These are phyloP conservation scores for Zalaria sp. DNA, from an alignment of 2,329 filamentous ascomycete species.

Conservation along the genomic window DNA sequence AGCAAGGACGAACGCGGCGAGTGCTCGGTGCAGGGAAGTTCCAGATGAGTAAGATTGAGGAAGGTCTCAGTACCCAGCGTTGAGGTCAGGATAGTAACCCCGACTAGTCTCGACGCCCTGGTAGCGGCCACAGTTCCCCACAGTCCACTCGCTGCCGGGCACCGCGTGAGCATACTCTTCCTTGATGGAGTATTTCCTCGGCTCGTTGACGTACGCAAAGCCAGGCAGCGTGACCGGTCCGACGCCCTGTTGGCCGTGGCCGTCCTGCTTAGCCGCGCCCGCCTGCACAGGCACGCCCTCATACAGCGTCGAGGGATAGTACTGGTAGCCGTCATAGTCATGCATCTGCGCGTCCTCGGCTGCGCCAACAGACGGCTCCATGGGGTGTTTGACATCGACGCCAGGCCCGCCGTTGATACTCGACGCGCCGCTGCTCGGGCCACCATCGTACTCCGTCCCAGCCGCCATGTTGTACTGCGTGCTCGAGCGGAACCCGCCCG, in stretches of 20 bases:
- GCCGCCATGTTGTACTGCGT: slow-evolving; percentile 11
- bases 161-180: slow-evolving; percentile 25
- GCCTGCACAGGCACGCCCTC: slow-evolving; percentile 19
- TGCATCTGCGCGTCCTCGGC: slow-evolving; percentile 29
- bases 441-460: slow-evolving; percentile 6
- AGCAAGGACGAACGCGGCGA: too few relatives aligned
- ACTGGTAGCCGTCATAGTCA: slow-evolving; percentile 29
- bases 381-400: slow-evolving; percentile 14
- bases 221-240: slow-evolving; percentile 12
- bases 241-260: too few relatives aligned
- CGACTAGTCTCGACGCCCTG: slow-evolving; percentile 32
- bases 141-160: slow-evolving; percentile 20
- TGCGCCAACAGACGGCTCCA: slow-evolving; percentile 25
- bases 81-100: slow-evolving; percentile 31
- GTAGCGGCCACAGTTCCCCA: slow-evolving; percentile 27
- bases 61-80: slow-evolving; percentile 19
- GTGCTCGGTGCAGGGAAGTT: too few relatives aligned
- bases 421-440: slow-evolving; percentile 29
- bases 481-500: slow-evolving; percentile 13
- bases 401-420: slow-evolving; percentile 16
- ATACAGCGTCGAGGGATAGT: slow-evolving; percentile 30
- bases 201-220: slow-evolving; percentile 15
- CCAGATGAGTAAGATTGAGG: too few relatives aligned
- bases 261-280: slow-evolving; percentile 14
- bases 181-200: slow-evolving; percentile 22